A percentile compares a stretch with the other conserved stretches of the same genome.
Evolutionary conservation across 805 yeast species (phyloP).

Genomic region (Torulaspora quercuum): DNA sequence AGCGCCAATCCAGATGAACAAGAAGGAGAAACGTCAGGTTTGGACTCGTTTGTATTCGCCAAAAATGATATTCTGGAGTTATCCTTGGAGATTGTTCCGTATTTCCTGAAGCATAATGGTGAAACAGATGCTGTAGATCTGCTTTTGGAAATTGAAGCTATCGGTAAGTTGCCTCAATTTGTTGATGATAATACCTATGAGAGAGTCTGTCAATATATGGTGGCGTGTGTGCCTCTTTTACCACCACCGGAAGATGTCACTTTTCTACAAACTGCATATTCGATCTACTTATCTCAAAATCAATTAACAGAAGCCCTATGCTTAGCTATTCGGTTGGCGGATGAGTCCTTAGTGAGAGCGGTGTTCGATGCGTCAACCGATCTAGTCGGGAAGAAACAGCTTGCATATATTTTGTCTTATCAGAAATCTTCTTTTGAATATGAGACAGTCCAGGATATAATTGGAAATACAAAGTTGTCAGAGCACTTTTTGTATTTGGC

Average conservation of each 20-base stretch:
- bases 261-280: constrained; percentile 82
- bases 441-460: constrained; percentile 75
- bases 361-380: constrained; percentile 83
- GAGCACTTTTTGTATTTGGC: constrained; percentile 78
- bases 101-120: constrained; percentile 89
- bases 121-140: constrained; percentile 98
- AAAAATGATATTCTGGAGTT: constrained; percentile 53
- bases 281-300: constrained; percentile 74
- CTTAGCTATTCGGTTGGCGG: constrained; percentile 84
- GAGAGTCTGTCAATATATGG: constrained; percentile 91
- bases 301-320: constrained; percentile 87
- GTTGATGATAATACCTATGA: constrained; percentile 81
- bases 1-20: constrained; percentile 13
- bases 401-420: constrained; percentile 82
- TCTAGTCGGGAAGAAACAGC: constrained; percentile 72
- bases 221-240: constrained; percentile 91
- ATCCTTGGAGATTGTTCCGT: constrained; percentile 77
- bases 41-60: constrained; percentile 28
- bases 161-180: constrained; percentile 75
- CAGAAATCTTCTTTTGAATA: constrained; percentile 79
- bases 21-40: constrained; percentile 16
- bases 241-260: constrained; percentile 92
- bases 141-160: constrained; percentile 80
- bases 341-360: constrained; percentile 67
- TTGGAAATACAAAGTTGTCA: constrained; percentile 72